Conservation (phyloP, 2,329 filamentous ascomycete genomes). For the Intubia oerlemansii region DNA sequence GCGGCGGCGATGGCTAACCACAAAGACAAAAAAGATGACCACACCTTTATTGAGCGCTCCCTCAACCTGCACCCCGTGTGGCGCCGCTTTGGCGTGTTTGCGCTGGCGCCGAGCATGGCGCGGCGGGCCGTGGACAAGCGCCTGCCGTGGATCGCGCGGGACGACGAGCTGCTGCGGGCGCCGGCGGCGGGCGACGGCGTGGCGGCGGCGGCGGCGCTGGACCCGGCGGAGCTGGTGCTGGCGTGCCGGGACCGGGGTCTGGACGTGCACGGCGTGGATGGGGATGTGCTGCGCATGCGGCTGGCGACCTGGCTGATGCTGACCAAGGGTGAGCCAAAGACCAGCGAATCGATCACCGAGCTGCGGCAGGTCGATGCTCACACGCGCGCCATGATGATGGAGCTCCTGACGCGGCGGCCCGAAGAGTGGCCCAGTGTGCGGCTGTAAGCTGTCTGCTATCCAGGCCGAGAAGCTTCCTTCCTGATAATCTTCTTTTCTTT, state of each 20-base stretch:
- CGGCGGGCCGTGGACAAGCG: slow-evolving; percentile 27
- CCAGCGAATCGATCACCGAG: slow-evolving; percentile 15
- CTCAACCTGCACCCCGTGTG: slow-evolving; percentile 24
- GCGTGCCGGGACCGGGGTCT: slow-evolving; percentile 53
- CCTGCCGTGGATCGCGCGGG: slow-evolving; percentile 42
- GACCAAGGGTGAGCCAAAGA: slow-evolving; percentile 12
- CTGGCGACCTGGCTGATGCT: slow-evolving; percentile 26
- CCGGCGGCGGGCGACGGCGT: slow-evolving; percentile 16
- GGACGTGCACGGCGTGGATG: slow-evolving; percentile 27
- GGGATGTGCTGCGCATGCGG: slow-evolving; percentile 28
- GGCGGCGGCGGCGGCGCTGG: slow-evolving; percentile 38
- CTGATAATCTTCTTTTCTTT: neutral
- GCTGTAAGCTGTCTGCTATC: too few relatives aligned
- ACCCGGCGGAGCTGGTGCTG: slow-evolving; percentile 41
- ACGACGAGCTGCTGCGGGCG: slow-evolving; percentile 46
- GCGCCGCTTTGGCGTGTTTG: slow-evolving; percentile 23
- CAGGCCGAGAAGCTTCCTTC: too few relatives aligned
- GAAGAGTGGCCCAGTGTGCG: slow-evolving; percentile 8
- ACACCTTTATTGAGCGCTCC: slow-evolving; percentile 10
- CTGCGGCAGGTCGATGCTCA: neutral
- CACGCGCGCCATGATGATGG: neutral
- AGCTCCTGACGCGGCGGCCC: slow-evolving; percentile 6
- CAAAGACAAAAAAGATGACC: neutral
- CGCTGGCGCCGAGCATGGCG: slow-evolving; percentile 26
- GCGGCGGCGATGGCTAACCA: slow-evolving; percentile 19